A percentile compares a stretch with the other conserved stretches of the same genome.
These are phyloP conservation scores for Fusarium clavum DNA, from an alignment of 2,329 filamentous ascomycete genomes.

Conservation along the genomic window DNA sequence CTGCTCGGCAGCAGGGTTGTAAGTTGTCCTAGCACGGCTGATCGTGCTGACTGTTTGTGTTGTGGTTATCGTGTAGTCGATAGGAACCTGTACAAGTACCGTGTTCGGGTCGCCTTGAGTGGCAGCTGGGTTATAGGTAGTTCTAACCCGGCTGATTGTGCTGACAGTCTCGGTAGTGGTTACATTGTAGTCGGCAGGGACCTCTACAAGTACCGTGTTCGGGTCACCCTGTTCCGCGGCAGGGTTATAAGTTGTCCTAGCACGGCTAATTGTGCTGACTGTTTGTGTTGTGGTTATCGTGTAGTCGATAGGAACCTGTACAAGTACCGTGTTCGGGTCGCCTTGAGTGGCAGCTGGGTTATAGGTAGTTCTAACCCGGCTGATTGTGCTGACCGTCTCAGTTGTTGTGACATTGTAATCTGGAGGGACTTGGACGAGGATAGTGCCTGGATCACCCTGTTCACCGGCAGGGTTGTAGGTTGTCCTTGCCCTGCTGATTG, in stretches of 20 bases:
- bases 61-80: constrained; percentile 10
- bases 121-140: constrained; percentile 9
- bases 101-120: constrained; percentile 26
- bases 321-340: constrained; percentile 13
- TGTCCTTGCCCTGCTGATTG: constrained; percentile 12
- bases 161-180: constrained; percentile 7
- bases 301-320: constrained; percentile 19
- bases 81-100: constrained; percentile 14
- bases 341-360: constrained; percentile 16
- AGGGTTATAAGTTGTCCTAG: constrained; percentile 8
- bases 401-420: constrained; percentile 15
- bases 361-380: constrained; percentile 7
- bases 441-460: constrained; percentile 19
- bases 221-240: constrained; percentile 13
- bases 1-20: constrained; percentile 1
- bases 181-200: constrained; percentile 4
- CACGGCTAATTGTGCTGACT: not conserved
- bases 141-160: constrained; percentile 2
- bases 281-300: constrained; percentile 14
- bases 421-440: constrained; percentile 8
- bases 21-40: constrained; percentile 5
- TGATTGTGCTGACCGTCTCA: constrained; percentile 9
- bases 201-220: constrained; percentile 5
- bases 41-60: constrained; percentile 5
- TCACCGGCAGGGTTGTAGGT: constrained; percentile 8